Evolutionary conservation across 345 rosid species (phyloP).

Genomic region (Theobroma cacao): DNA sequence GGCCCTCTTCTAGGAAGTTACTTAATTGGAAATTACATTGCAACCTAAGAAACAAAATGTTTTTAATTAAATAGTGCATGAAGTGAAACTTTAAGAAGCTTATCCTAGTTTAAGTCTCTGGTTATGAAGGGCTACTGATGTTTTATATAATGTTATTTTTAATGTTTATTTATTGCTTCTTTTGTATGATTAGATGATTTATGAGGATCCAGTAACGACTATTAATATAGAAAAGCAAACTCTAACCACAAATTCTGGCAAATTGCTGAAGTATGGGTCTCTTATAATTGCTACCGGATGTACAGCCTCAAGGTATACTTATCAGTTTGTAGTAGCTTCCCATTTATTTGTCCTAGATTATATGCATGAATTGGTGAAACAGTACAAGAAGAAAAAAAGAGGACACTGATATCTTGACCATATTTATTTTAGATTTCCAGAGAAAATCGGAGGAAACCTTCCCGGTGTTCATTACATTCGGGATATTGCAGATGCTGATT

Average conservation of each 20-base stretch:
- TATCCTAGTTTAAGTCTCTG: conserved; percentile 2
- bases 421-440: conserved; percentile 65
- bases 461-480: conserved; percentile 93
- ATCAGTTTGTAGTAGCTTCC: not conserved
- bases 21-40: not conserved
- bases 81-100: not conserved
- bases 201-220: conserved; percentile 77
- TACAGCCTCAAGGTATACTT: conserved; percentile 74
- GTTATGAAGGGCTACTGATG: not conserved
- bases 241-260: conserved; percentile 72
- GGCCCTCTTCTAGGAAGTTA: not conserved
- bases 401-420: conserved; percentile 10
- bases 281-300: conserved; percentile 91
- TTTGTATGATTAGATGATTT: conserved; percentile 46
- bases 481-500: conserved; percentile 92
- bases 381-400: not conserved
- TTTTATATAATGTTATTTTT: conserved; percentile 1
- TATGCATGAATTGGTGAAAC: not conserved
- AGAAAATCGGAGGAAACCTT: conserved; percentile 84
- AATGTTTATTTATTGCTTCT: not conserved
- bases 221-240: conserved; percentile 86
- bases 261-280: conserved; percentile 83
- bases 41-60: not conserved
- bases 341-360: not conserved
- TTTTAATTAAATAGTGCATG: not conserved